Conservation (phyloP, 2,329 filamentous ascomycete genomes). For the Fusarium duplospermum region DNA sequence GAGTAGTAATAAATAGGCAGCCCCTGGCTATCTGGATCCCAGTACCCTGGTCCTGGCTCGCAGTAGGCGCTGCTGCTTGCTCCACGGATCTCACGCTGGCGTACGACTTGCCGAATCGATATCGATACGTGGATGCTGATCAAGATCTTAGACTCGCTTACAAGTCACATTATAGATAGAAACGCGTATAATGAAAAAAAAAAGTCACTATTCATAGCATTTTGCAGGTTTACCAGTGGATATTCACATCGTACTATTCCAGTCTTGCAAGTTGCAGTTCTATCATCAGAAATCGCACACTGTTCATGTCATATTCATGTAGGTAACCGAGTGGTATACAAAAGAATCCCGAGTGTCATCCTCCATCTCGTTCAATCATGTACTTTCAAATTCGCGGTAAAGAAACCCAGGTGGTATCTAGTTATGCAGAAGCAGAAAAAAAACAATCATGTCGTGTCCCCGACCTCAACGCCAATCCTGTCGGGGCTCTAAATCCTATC, state of each 20-base stretch:
- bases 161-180: background rate
- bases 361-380: constrained; percentile 10
- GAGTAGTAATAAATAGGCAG: background rate
- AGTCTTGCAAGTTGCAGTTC: background rate
- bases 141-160: background rate
- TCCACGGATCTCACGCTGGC: constrained; percentile 1
- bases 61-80: background rate
- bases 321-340: constrained; percentile 9
- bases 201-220: background rate
- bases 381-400: constrained; percentile 19
- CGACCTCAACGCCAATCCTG: constrained; percentile 23
- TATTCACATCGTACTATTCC: background rate
- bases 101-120: background rate
- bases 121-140: background rate
- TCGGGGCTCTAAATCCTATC: constrained; percentile 13
- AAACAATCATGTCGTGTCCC: constrained; percentile 12
- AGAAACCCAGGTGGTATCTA: constrained; percentile 41
- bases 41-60: constrained; percentile 2
- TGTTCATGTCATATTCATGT: constrained; percentile 5
- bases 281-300: background rate
- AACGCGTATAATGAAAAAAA: background rate
- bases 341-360: constrained; percentile 2
- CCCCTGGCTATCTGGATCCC: background rate
- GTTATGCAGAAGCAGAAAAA: constrained; percentile 33
- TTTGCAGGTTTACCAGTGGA: background rate